These are phyloP conservation scores for Triticum aestivum DNA, from an alignment of 176 grass and related monocot genomes.

Conservation along the genomic window DNA sequence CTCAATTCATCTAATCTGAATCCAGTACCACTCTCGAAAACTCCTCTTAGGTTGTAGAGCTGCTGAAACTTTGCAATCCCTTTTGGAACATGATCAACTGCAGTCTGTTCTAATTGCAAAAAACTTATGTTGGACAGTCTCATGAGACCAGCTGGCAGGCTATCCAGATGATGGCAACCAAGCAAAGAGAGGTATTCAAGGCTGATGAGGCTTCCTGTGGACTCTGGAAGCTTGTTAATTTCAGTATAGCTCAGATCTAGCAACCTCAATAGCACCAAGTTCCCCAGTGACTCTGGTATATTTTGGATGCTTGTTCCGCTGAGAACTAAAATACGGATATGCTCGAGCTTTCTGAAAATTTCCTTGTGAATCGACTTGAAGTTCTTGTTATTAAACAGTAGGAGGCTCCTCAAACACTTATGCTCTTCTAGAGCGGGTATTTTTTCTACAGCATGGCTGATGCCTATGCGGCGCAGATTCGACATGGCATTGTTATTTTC, in stretches of 20 bases:
- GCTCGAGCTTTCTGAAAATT: neutral
- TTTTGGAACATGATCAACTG: slow-evolving; percentile 19
- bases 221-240: slow-evolving; percentile 16
- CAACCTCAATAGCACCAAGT: slow-evolving; percentile 7
- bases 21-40: slow-evolving; percentile 3
- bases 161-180: neutral
- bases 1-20: slow-evolving; percentile 39
- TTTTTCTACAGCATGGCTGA: neutral
- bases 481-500: neutral
- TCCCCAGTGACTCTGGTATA: slow-evolving; percentile 27
- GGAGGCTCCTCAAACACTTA: slow-evolving; percentile 7
- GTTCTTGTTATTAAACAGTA: neutral
- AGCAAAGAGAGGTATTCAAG: slow-evolving; percentile 12
- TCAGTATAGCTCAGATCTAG: slow-evolving; percentile 7
- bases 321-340: slow-evolving; percentile 34
- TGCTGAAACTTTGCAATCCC: too few species aligned
- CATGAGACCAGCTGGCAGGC: slow-evolving; percentile 18
- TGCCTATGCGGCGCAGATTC: slow-evolving; percentile 9
- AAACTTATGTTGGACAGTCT: slow-evolving; percentile 22
- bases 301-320: neutral
- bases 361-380: neutral
- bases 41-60: slow-evolving; percentile 17
- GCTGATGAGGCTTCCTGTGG: slow-evolving; percentile 23
- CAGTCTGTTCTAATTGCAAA: neutral
- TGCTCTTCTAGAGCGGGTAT: neutral